phyloP scores from a whole-genome alignment of 805 yeast genomes.

The Cephaloascus fragrans region DNA sequence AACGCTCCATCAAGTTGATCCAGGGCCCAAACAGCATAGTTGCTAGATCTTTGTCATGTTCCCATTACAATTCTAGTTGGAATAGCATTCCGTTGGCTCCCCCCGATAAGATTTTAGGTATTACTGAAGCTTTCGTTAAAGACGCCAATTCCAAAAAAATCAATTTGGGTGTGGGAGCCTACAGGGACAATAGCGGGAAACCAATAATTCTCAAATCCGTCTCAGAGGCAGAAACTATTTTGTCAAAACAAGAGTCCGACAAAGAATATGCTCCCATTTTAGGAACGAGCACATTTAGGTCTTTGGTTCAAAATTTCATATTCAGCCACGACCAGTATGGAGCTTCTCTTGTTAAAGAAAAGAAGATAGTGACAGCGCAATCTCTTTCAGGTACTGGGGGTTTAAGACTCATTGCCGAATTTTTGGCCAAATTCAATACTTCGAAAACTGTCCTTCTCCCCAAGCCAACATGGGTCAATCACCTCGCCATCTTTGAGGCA shows the following conservation, averaged over 20 bases:
- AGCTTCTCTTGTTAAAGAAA: conserved; percentile 41
- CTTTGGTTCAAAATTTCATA: conserved; percentile 58
- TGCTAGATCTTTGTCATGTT: no score
- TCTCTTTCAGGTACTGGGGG: conserved; percentile 96
- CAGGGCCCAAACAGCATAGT: no score
- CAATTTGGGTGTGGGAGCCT: conserved; percentile 74
- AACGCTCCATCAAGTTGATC: no score
- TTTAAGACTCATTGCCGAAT: conserved; percentile 73
- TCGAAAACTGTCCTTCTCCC: conserved; percentile 55
- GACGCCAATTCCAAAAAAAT: conserved; percentile 53
- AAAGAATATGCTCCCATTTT: conserved; percentile 84
- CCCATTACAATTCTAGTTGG: no score
- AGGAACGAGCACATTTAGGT: conserved; percentile 64
- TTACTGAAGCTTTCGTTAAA: conserved; percentile 61
- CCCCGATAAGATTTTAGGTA: conserved; percentile 80
- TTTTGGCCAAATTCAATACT: conserved; percentile 51
- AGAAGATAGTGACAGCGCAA: conserved; percentile 74
- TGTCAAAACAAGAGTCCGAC: conserved; percentile 42
- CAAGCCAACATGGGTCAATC: conserved; percentile 93
- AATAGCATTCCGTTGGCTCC: conserved; percentile 40
- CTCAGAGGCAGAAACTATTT: conserved; percentile 47
- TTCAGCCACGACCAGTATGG: conserved; percentile 59
- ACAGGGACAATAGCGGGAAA: conserved; percentile 58
- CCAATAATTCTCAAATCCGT: conserved; percentile 76
- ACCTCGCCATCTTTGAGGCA: conserved; percentile 65